Conservation (phyloP, 805 yeast species). For the Ogataea henricii region DNA sequence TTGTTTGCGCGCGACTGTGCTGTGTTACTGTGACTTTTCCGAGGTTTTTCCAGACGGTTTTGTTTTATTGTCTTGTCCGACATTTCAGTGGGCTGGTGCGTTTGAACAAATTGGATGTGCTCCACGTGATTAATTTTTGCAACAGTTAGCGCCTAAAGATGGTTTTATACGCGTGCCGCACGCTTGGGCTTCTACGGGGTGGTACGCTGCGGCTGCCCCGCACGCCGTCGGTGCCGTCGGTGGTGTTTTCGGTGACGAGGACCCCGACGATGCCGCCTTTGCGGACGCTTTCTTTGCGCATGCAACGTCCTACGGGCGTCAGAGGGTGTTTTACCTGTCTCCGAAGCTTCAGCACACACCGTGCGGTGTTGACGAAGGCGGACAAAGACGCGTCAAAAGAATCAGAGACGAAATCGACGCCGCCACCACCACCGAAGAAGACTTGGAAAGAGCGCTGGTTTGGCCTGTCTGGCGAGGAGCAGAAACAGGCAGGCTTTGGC, state of each 20-base stretch:
- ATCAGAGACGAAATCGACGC: not conserved
- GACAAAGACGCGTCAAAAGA: not conserved
- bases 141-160: not conserved
- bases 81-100: not conserved
- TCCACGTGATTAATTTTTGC: not conserved
- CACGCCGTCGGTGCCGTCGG: not conserved
- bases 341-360: not conserved
- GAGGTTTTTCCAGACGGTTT: not conserved
- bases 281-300: not conserved
- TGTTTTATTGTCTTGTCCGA: not conserved
- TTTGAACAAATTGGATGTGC: not conserved
- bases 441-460: conserved; percentile 34
- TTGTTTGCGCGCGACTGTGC: too few relatives aligned
- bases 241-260: not conserved
- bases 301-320: not conserved
- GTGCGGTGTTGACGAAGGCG: not conserved
- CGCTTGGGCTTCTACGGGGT: not conserved
- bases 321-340: not conserved
- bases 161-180: not conserved
- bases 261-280: not conserved
- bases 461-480: conserved; percentile 35
- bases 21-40: too few relatives aligned
- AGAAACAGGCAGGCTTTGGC: conserved; percentile 35
- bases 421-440: not conserved
- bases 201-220: not conserved